Percentiles rank a stretch among this genome's conserved stretches.
Evolutionary conservation across 2,329 filamentous ascomycete species (phyloP).

Genomic region (Podosphaera leucotricha): DNA sequence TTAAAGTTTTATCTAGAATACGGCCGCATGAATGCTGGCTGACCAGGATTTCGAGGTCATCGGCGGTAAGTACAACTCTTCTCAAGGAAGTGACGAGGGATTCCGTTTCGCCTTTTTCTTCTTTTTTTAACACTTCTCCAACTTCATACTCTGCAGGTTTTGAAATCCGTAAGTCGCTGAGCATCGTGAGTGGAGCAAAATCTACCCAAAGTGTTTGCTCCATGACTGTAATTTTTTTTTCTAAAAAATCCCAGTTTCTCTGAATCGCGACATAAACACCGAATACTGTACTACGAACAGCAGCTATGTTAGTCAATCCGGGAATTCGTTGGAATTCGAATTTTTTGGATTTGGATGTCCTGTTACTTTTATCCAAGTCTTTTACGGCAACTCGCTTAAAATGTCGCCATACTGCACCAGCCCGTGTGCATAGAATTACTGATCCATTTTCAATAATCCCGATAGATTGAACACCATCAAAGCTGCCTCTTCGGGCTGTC

Average conservation of each 20-base stretch:
- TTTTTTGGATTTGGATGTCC: slow-evolving; percentile 49
- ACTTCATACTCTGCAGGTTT: slow-evolving; percentile 17
- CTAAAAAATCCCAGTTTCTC: slow-evolving; percentile 62
- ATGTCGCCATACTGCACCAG: slow-evolving; percentile 80
- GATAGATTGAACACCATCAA: slow-evolving; percentile 61
- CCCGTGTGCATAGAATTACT: slow-evolving; percentile 79
- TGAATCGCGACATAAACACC: slow-evolving; percentile 77
- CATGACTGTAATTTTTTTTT: slow-evolving; percentile 41
- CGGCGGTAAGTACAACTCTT: slow-evolving; percentile 32
- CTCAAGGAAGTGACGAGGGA: slow-evolving; percentile 27
- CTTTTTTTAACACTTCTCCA: slow-evolving; percentile 21
- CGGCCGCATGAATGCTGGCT: slow-evolving; percentile 22
- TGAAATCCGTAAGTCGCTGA: slow-evolving; percentile 31
- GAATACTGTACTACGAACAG: slow-evolving; percentile 68
- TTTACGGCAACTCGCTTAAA: slow-evolving; percentile 37
- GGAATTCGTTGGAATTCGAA: slow-evolving; percentile 90
- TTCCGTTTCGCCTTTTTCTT: slow-evolving; percentile 22
- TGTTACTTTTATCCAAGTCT: slow-evolving; percentile 15
- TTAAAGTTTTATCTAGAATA: slow-evolving; percentile 17
- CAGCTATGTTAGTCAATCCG: slow-evolving; percentile 61
- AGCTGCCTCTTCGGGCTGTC: slow-evolving; percentile 48
- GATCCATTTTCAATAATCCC: slow-evolving; percentile 81
- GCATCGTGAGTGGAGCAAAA: slow-evolving; percentile 42
- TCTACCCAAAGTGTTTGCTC: slow-evolving; percentile 53
- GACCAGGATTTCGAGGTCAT: slow-evolving; percentile 43